A percentile compares a stretch with the other conserved stretches of the same genome.
Conservation (phyloP, 345 rosid species). For the Pelargonium nanum region DNA sequence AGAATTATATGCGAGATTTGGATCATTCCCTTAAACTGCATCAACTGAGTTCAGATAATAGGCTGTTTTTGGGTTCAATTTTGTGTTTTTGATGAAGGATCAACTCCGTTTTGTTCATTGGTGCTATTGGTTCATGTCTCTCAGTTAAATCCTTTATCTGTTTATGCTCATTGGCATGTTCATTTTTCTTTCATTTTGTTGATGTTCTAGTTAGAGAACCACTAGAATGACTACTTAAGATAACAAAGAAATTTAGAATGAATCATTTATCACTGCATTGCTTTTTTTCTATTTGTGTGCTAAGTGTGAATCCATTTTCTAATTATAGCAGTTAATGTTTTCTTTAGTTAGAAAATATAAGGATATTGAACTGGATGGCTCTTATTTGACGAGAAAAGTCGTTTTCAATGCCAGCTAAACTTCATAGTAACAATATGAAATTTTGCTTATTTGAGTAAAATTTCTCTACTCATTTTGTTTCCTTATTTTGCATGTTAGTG, state of each 20-base stretch:
- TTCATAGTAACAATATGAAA: neutral
- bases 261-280: neutral
- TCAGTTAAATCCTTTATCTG: too few species aligned
- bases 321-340: too few species aligned
- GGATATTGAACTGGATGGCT: neutral
- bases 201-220: too few species aligned
- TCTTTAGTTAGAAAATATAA: too few species aligned
- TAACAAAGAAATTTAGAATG: neutral
- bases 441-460: neutral
- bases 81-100: too few species aligned
- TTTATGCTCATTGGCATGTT: too few species aligned
- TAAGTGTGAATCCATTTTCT: neutral
- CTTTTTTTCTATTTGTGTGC: neutral
- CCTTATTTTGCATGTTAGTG: neutral
- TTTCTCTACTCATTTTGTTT: neutral
- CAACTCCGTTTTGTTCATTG: too few species aligned
- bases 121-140: too few species aligned
- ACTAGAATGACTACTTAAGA: neutral
- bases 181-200: too few species aligned
- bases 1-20: neutral
- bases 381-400: neutral
- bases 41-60: too few species aligned
- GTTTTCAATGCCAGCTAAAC: neutral
- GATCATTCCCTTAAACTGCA: too few species aligned
- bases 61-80: too few species aligned